Evolutionary conservation across 257 asterid species (phyloP), one percentile per base, ranked within the genome.

Genomic region (Gentiana macrophylla): DNA sequence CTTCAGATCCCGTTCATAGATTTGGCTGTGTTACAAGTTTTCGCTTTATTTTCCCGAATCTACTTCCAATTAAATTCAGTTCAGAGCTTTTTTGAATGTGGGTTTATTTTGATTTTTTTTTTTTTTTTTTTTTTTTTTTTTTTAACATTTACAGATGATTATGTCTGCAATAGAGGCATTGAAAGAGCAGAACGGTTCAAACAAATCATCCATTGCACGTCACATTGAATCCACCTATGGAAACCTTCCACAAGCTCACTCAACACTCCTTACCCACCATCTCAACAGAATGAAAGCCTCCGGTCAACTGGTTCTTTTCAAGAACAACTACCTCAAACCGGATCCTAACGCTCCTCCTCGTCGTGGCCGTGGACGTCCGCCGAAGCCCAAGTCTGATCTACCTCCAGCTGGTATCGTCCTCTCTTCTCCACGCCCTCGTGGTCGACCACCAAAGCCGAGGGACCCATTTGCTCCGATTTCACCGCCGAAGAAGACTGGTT

Each of bases 331-430:
- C 85, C 67, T 70, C 47, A 77, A 63, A 35, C 81, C 91, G 12
- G 81, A 82, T 49, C 86, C 91, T 0, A 75, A 82, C 59, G 69
- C 91, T 2, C 94, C 96, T 8, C 91, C 84, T 2, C 94, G 85
- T 1, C 95, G 94, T 0, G 96, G 96, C 32, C 94, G 97, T 1
- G 97, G 97, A 0, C 96, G 97, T 2, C 98, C 98, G 0, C 96
- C 98, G 0, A 90, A 90, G 70, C 84, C 94, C 2, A 90, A 84
- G 65, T 13, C 74, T 0, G 62, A 80, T 1, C 68, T 75, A 0
- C 77, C 94, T 0, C 46, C 6, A 10, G 50, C 75, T 0, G 86
- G 72, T 1, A 54, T 69, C 1, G 58, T 68, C 1, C 69, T 63
- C 0, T 66, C 75, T 1, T 70, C 91, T 0, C 79, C 94, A 0